Evolutionary conservation across 208 protist genomes (phyloP).

Genomic region (Leishmania major): DNA sequence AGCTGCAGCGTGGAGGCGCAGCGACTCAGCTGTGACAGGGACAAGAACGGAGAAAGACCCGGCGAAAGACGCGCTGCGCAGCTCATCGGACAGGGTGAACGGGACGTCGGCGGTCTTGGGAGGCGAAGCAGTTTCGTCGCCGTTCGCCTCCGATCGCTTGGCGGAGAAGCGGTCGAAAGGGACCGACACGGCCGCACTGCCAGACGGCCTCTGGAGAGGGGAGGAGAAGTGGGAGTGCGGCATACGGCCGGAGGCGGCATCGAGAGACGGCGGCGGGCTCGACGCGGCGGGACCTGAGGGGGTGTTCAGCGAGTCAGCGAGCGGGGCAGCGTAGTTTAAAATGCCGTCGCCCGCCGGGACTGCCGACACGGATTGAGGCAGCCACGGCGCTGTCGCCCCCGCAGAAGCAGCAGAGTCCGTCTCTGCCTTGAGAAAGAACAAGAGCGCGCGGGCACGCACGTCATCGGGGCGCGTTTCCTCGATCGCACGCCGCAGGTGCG

Average conservation of each 20-base stretch:
- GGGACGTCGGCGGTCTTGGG: not conserved
- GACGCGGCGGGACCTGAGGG: not conserved
- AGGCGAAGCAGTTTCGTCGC: not conserved
- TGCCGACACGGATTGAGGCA: constrained; percentile 13
- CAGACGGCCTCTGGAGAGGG: not conserved
- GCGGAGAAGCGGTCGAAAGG: not conserved
- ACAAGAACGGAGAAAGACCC: constrained; percentile 18
- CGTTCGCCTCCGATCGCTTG: not conserved
- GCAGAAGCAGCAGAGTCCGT: constrained; percentile 16
- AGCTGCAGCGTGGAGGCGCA: constrained; percentile 25
- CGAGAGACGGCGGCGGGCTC: not conserved
- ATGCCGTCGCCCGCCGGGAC: constrained; percentile 12
- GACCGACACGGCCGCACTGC: not conserved
- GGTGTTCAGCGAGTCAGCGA: not conserved
- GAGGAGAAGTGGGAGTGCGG: not conserved
- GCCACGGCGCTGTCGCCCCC: constrained; percentile 6
- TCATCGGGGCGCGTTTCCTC: constrained; percentile 29
- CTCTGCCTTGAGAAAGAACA: constrained; percentile 60
- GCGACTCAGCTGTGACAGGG: constrained; percentile 29
- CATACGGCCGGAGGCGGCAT: not conserved
- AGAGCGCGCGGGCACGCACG: constrained; percentile 49
- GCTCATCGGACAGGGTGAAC: not conserved
- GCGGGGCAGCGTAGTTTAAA: not conserved
- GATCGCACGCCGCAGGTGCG: constrained; percentile 59
- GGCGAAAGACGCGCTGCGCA: constrained; percentile 2